phyloP scores from a whole-genome alignment of 768 basidiomycete genomes.

The Pleurotus platypus region DNA sequence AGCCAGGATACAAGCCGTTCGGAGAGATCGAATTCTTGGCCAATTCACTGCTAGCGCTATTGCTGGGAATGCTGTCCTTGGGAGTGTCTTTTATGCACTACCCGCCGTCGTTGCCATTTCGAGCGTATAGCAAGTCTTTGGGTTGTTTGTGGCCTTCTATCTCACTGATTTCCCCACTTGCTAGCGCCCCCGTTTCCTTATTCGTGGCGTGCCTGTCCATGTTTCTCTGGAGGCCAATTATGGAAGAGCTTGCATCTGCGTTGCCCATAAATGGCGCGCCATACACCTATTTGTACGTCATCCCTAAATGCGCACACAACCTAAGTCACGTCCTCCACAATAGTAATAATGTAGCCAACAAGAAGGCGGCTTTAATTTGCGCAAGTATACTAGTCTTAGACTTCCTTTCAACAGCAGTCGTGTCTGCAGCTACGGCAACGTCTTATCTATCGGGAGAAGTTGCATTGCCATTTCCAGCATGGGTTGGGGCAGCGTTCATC shows the following conservation, averaged over 20 bases:
- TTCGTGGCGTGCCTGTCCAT: slow-evolving; percentile 58
- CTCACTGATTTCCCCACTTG: background rate
- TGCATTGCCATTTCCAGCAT: slow-evolving; percentile 49
- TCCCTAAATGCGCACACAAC: background rate
- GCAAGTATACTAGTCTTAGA: slow-evolving; percentile 70
- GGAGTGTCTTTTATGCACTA: slow-evolving; percentile 67
- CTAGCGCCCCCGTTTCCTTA: slow-evolving; percentile 67
- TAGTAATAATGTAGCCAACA: slow-evolving; percentile 62
- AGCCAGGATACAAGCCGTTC: slow-evolving; percentile 22
- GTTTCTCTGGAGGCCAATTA: slow-evolving; percentile 71
- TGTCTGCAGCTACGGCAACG: slow-evolving; percentile 71
- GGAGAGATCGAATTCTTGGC: slow-evolving; percentile 44
- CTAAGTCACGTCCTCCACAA: background rate
- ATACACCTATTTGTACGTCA: slow-evolving; percentile 61
- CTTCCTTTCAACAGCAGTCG: slow-evolving; percentile 63
- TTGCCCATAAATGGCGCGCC: slow-evolving; percentile 69
- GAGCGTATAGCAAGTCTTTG: slow-evolving; percentile 55
- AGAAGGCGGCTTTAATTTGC: slow-evolving; percentile 58
- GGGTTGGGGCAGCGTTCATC: slow-evolving; percentile 50
- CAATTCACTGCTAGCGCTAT: slow-evolving; percentile 64
- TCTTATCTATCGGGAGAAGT: slow-evolving; percentile 67
- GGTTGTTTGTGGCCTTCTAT: background rate
- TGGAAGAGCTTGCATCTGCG: slow-evolving; percentile 70
- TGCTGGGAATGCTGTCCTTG: slow-evolving; percentile 64
- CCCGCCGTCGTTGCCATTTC: slow-evolving; percentile 61